A percentile compares a stretch with the other conserved stretches of the same genome.
These are phyloP conservation scores for Penicillium aurantiogriseum DNA, from an alignment of 2,329 filamentous ascomycete genomes.

Conservation along the genomic window DNA sequence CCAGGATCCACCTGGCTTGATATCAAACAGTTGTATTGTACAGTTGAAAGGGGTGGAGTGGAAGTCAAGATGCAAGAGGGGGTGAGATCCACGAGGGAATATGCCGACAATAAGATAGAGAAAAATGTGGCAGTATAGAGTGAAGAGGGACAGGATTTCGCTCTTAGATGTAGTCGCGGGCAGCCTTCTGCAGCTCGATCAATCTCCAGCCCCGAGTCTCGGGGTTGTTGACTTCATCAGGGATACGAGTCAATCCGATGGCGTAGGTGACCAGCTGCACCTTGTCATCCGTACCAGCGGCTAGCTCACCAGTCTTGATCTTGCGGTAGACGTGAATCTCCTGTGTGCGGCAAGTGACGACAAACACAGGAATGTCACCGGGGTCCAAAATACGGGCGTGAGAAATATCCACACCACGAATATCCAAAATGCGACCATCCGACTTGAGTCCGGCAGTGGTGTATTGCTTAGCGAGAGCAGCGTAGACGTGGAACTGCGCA, in stretches of 20 bases:
- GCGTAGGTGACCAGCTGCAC: slow-evolving; percentile 98
- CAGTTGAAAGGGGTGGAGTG: slow-evolving; percentile 35
- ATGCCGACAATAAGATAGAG: slow-evolving; percentile 16
- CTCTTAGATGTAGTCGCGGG: slow-evolving; percentile 75
- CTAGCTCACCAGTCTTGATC: slow-evolving; percentile 81
- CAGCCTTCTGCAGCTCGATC: slow-evolving; percentile 98
- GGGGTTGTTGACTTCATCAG: slow-evolving; percentile 94
- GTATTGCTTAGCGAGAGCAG: slow-evolving; percentile 95
- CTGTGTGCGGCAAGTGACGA: slow-evolving; percentile 93
- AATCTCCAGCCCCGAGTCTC: slow-evolving; percentile 96
- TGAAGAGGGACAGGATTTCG: neutral
- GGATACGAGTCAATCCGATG: slow-evolving; percentile 88
- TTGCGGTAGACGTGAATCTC: slow-evolving; percentile 97
- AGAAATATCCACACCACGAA: slow-evolving; percentile 79
- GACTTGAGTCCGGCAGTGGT: slow-evolving; percentile 89
- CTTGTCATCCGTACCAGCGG: slow-evolving; percentile 97
- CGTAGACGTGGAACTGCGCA: slow-evolving; percentile 94
- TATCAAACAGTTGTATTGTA: slow-evolving; percentile 42
- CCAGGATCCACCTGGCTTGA: slow-evolving; percentile 37
- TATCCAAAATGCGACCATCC: slow-evolving; percentile 92
- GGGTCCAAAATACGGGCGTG: slow-evolving; percentile 49
- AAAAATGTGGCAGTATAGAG: neutral
- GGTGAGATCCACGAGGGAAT: slow-evolving; percentile 17
- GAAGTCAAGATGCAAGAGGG: slow-evolving; percentile 27
- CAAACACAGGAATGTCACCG: slow-evolving; percentile 75